Conservation (phyloP, 441 rosid genomes). For the Euphorbia schlechtendalii region DNA sequence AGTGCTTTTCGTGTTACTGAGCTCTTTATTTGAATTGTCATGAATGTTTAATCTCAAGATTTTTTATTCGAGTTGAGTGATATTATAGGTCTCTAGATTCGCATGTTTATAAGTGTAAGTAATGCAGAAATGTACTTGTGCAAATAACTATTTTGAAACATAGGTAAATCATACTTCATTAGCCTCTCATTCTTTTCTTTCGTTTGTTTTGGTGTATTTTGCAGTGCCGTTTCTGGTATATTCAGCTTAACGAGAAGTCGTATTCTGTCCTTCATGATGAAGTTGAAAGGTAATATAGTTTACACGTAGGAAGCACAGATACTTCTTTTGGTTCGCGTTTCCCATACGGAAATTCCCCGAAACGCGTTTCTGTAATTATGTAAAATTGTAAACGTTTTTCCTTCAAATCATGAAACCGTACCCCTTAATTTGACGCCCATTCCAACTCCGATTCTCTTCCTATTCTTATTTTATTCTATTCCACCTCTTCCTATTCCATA, state of each 20-base stretch:
- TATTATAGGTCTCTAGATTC: background rate
- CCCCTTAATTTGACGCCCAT: too few relatives aligned
- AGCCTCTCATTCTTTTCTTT: constrained; percentile 10
- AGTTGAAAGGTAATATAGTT: constrained; percentile 24
- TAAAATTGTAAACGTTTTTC: too few relatives aligned
- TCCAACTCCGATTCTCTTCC: too few relatives aligned
- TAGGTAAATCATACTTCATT: background rate
- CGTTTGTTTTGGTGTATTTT: constrained; percentile 1
- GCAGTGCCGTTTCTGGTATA: constrained; percentile 55
- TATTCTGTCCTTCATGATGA: constrained; percentile 9
- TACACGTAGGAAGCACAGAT: too few relatives aligned
- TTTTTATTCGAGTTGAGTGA: background rate
- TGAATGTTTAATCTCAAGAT: background rate
- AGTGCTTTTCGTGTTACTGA: background rate
- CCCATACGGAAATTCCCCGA: too few relatives aligned
- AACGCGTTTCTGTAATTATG: too few relatives aligned
- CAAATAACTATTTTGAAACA: background rate
- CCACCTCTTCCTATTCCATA: too few relatives aligned
- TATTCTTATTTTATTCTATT: too few relatives aligned
- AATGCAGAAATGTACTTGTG: background rate
- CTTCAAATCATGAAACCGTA: too few relatives aligned
- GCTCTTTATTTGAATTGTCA: background rate
- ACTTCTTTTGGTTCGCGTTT: too few relatives aligned
- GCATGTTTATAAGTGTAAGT: background rate
- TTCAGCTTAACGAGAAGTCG: constrained; percentile 36